phyloP scores from a whole-genome alignment of 192 early-diverging fungal genomes.

The Umbelopsis vinacea region DNA sequence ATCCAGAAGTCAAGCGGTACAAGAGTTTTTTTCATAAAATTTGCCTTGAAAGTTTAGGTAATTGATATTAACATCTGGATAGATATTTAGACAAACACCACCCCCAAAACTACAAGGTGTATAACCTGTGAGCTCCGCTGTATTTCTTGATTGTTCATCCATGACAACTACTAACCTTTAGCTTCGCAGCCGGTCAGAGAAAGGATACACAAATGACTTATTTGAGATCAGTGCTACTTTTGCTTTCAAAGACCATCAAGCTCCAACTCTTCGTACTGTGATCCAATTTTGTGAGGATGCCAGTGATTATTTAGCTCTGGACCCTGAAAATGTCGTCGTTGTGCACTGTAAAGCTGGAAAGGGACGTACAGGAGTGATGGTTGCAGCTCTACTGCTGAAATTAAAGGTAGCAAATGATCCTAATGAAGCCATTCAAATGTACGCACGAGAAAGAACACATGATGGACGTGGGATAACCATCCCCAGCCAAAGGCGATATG shows the following conservation, averaged over 20 bases:
- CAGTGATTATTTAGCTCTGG: constrained; percentile 45
- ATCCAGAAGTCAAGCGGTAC: constrained; percentile 59
- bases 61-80: not conserved
- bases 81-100: constrained; percentile 61
- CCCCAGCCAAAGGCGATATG: constrained; percentile 60
- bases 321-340: constrained; percentile 50
- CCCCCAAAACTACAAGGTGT: constrained; percentile 59
- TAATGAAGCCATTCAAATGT: constrained; percentile 48
- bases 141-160: not conserved
- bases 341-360: constrained; percentile 74
- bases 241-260: constrained; percentile 60
- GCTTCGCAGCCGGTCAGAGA: constrained; percentile 53
- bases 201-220: constrained; percentile 45
- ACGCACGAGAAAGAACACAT: constrained; percentile 48
- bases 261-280: constrained; percentile 55
- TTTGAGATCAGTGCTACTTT: constrained; percentile 53
- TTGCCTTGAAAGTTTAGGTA: not conserved
- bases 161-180: not conserved
- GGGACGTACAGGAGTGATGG: constrained; percentile 64
- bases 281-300: constrained; percentile 56
- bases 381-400: constrained; percentile 52
- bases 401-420: constrained; percentile 35
- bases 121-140: constrained; percentile 53
- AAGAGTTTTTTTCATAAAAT: not conserved
- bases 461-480: constrained; percentile 62